Evolutionary conservation across 1,284 basidiomycete species (phyloP), one percentile per base, ranked within the genome.

Genomic region (Fomitiporia mediterranea): DNA sequence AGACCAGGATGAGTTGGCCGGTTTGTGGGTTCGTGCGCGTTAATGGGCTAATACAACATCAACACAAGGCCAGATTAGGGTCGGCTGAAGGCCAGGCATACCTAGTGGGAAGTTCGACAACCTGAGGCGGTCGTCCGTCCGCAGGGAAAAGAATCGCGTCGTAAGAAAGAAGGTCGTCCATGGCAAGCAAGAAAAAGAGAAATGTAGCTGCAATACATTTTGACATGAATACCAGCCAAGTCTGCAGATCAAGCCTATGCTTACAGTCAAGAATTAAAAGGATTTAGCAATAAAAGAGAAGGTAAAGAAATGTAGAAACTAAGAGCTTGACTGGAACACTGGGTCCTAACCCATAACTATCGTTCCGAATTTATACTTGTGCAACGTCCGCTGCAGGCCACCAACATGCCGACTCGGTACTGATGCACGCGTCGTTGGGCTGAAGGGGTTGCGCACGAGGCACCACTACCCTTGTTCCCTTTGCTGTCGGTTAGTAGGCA

Each of bases 91-190:
- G 25, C 9, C 11, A 15, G 25, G 30, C 39, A 17, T 17, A 56
- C 55, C 48, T 56, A 11, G 82, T 85, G 81, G 84, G 83, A 59
- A 91, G 77, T 56, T 77, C 71, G 32, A 89, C 83, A 57, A 89
- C 70, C 48, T 83, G 80, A 13, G 87, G 86, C 37, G 81, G 76
- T 43, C 86, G 84, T 60, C 65, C 69, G 61, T 68, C 73, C 30
- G 70, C 68, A 21, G 83, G 82, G 63, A 84, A 81, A 53, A 84
- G 71, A 61, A 84, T 75, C 40, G 84, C 84, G 28, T 86, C 80
- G 67, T 76, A 83, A 30, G 79, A 72, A 47, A 72, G 69, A 63
- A 83, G 71, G 62, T 81, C 77, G 61, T 84, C 82, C 84, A 86
- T 86, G 48, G 61, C 15, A 15, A 6, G 15, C 23, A 13, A 28